A percentile compares a stretch with the other conserved stretches of the same genome.
These are phyloP conservation scores for Fagopyrum tataricum DNA, from an alignment of 148 eudicot species.

Conservation along the genomic window DNA sequence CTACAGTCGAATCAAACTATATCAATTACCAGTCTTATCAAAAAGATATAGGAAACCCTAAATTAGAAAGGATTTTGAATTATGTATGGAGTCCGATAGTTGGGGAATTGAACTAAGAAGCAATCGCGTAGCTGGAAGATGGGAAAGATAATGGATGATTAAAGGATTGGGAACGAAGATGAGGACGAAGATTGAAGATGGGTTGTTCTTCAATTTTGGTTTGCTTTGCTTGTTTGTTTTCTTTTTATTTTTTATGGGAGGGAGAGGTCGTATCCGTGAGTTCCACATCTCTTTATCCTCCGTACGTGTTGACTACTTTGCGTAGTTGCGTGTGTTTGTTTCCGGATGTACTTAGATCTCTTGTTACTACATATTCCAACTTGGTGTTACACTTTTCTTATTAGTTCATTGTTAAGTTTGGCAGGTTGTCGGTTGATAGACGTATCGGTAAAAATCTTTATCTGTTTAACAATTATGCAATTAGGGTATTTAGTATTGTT, in stretches of 20 bases:
- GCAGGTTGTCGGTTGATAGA: too few species aligned
- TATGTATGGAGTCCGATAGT: neutral
- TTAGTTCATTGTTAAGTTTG: too few species aligned
- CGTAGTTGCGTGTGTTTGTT: too few species aligned
- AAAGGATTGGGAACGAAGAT: neutral
- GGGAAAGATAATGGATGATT: neutral
- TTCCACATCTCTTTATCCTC: too few species aligned
- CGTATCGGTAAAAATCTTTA: too few species aligned
- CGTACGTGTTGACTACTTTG: too few species aligned
- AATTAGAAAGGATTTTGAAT: neutral
- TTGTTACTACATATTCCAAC: too few species aligned
- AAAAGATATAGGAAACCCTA: neutral
- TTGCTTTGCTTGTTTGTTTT: neutral
- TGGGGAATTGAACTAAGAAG: neutral
- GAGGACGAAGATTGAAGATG: neutral
- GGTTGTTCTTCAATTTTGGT: neutral
- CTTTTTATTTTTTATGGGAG: neutral
- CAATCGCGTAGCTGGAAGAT: neutral
- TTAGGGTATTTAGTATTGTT: too few species aligned
- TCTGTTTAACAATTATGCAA: too few species aligned
- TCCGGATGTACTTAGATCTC: too few species aligned
- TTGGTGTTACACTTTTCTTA: too few species aligned
- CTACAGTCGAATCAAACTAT: constrained; percentile 24
- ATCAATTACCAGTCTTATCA: neutral
- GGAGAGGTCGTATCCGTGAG: too few species aligned